Evolutionary conservation across 176 grass and related monocot species (phyloP).

Genomic region (Urochloa ruziziensis): DNA sequence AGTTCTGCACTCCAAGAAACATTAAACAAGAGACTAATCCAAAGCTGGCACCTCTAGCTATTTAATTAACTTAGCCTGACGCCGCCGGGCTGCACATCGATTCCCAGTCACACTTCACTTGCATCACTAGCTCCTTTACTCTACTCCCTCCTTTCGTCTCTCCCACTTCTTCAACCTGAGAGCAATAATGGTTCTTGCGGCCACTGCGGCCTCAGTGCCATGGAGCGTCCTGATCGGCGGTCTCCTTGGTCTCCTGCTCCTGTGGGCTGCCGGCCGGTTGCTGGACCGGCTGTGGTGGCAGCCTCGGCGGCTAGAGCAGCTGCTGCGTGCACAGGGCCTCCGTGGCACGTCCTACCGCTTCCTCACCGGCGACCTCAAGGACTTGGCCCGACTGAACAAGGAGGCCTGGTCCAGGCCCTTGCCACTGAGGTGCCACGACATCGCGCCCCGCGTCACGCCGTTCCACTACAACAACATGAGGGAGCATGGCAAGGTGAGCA

Average conservation of each 20-base stretch:
- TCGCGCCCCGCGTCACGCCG: constrained; percentile 26
- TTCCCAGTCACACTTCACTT: background rate
- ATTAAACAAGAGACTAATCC: too few species aligned
- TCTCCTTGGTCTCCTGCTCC: constrained; percentile 2
- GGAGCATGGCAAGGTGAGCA: constrained; percentile 37
- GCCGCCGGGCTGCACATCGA: background rate
- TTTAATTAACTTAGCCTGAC: constrained; percentile 21
- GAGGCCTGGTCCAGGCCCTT: constrained; percentile 42
- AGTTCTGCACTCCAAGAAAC: too few species aligned
- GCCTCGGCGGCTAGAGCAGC: constrained; percentile 46
- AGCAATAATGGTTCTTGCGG: constrained; percentile 12
- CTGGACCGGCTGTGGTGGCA: constrained; percentile 41
- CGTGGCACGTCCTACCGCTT: constrained; percentile 48
- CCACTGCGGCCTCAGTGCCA: background rate
- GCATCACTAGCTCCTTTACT: background rate
- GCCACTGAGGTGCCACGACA: constrained; percentile 45
- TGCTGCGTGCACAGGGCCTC: constrained; percentile 53
- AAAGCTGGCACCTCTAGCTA: background rate
- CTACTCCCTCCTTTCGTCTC: too few species aligned
- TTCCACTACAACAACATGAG: constrained; percentile 26
- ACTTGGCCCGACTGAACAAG: constrained; percentile 4
- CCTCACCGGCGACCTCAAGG: constrained; percentile 41
- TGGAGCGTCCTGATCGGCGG: constrained; percentile 30
- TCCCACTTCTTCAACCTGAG: background rate
- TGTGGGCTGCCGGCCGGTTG: constrained; percentile 32